Evolutionary conservation across 2,329 filamentous ascomycete species (phyloP).

Genomic region (Davidsoniella virescens): DNA sequence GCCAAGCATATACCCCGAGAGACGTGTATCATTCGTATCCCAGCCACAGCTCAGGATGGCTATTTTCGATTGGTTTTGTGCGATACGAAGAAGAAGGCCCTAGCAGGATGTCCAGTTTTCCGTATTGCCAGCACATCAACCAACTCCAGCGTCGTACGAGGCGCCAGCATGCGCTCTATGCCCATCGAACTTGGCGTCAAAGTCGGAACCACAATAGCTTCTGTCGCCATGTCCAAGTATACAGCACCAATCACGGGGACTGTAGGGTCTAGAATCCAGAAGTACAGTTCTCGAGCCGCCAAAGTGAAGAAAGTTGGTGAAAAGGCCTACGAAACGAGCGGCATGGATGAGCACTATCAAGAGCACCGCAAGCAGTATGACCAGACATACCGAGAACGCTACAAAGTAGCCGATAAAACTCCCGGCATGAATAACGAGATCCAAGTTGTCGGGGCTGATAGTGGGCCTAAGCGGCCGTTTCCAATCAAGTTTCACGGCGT

Average conservation of each 20-base stretch:
- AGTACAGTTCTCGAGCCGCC: slow-evolving; percentile 18
- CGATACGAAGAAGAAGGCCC: slow-evolving; percentile 32
- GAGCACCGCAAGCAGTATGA: slow-evolving; percentile 20
- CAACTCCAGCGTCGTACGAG: slow-evolving; percentile 43
- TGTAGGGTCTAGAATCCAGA: slow-evolving; percentile 17
- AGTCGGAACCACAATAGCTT: slow-evolving; percentile 33
- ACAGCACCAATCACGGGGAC: slow-evolving; percentile 21
- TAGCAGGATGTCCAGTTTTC: slow-evolving; percentile 52
- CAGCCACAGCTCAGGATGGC: slow-evolving; percentile 44
- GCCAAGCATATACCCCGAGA: slow-evolving; percentile 39
- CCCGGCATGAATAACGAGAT: slow-evolving; percentile 7
- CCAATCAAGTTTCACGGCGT: slow-evolving; percentile 35
- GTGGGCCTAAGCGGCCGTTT: slow-evolving; percentile 36
- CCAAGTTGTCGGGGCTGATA: slow-evolving; percentile 29
- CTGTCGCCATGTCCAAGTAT: slow-evolving; percentile 7
- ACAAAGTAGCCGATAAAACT: background rate
- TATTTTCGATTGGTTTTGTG: slow-evolving; percentile 55
- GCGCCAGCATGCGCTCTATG: slow-evolving; percentile 47
- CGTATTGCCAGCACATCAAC: slow-evolving; percentile 50
- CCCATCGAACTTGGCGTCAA: slow-evolving; percentile 50
- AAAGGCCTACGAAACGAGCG: slow-evolving; percentile 21
- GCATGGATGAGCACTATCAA: slow-evolving; percentile 17
- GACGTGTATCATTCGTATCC: slow-evolving; percentile 49
- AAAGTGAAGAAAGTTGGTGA: slow-evolving; percentile 15
- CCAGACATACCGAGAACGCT: background rate